Base-by-base conservation (phyloP, 2,329 filamentous ascomycete species). In the Clathrospora elynae region DNA sequence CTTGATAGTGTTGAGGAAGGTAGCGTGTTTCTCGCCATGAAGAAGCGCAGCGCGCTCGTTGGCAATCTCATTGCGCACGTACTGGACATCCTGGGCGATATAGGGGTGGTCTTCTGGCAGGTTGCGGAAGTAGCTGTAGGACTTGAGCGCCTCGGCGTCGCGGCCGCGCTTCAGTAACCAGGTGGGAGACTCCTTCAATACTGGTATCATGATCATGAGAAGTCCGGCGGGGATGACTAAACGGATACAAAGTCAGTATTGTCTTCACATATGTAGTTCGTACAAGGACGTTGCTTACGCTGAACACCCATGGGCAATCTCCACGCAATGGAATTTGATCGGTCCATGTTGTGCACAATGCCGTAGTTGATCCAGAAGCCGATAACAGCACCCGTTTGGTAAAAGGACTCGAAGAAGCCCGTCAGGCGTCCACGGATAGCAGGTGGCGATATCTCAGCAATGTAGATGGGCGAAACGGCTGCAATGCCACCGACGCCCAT, bases 321-420 rank as follows among this genome's bases (percentile, higher is more conserved):
- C 83, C 83, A 87, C 58, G 84, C 82, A 2, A 66, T 69, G n/a
- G 70, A 75, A 1, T 75, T 63, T 2, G 25, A 77, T 73, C 43
- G 72, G 23, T 61, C 53, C 69, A 71, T 77, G 54, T 65, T 68
- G 36, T 67, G 57, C 2, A 68, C 65, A 17, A 72, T 66, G 4
- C 62, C 65, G 33, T 73, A 73, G 46, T 72, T 72, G 48, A 72
- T 68, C 71, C 70, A 72, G 46, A 72, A 72, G 4, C 70, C 67
- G 11, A 70, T 61, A 37, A 71, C 66, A n/a, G 82, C 83, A 18
- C 84, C 79, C 0, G 79, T 73, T 66, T 86, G 83, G 72, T 81
- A 85, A 30, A 81, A 80, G 1, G 85, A 72, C 60, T 86, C 83
- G 66, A 84, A 86, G 40, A 86, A 77, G 34, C 83, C 83, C 13